Evolutionary conservation across 352 stramenopile genomes (phyloP), one percentile per base, ranked within the genome.

Genomic region (Pythium aristosporum): DNA sequence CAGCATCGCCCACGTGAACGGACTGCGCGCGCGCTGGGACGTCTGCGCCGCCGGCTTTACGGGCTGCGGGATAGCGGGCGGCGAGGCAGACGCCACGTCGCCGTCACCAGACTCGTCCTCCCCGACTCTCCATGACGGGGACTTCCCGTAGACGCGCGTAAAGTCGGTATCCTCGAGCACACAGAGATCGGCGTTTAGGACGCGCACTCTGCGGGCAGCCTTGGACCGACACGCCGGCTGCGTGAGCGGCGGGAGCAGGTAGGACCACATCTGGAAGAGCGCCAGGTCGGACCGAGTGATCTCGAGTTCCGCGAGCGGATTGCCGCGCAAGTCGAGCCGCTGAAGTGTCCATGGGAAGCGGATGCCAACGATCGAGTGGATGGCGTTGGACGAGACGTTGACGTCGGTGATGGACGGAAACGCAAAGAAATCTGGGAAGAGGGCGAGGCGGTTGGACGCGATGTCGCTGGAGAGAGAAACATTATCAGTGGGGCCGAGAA

Each of bases 41-140:
- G 87, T 85, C 69, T 91, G 88, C 8, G 89, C 71, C 18, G 87
- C 79, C 2, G 88, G 71, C 1, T 72, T 32, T 5, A 81, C 68
- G 16, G 62, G 57, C 49, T 89, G 71, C 55, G 88, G 43, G 16
- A 10, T 32, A n/a, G 21, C 41, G 18, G 55, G n/a, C 15, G 30
- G 20, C 44, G 9, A 41, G 36, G 44, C 37, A 3, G 52, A 34
- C 13, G 51, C 20, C 32, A 37, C 3, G 18, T 16, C 12, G 34
- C 47, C 36, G 4, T 39, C 8, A 11, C 20, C 52, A 12, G 37
- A 36, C 4, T 49, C 52, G 20, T 49, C 37, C 4, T 7, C 21
- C 5, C 43, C 43, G 8, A 25, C 37, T 2, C 37, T 20, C 5
- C 44, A 46, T 12, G 28, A 41, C 3, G 10, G 12, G 10, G 39